Base-by-base conservation (phyloP, 1,284 basidiomycete species). In the Ustilago nuda region DNA sequence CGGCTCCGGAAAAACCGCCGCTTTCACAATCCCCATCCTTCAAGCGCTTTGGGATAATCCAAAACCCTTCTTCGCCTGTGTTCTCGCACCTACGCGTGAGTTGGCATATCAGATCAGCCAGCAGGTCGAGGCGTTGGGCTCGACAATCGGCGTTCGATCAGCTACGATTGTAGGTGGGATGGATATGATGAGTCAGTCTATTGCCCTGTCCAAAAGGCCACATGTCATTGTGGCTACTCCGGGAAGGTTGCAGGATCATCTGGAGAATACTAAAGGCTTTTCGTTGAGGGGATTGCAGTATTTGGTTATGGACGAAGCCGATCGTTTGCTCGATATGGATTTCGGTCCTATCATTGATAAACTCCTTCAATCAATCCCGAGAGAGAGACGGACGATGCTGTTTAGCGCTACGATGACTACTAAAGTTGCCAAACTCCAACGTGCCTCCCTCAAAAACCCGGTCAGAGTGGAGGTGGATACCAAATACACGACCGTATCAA, bases 401-500 rank as follows among this genome's bases (percentile, higher is more conserved):
- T 99, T 97, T 88, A 97, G 95, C 15, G 97, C 97, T 1, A 99
- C 97, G n/a, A 99, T 99, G 95, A 98, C 96, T 2, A 97, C 94
- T 27, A 99, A 98, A 87, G 95, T 99, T 11, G 95, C 94, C 30
- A 98, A 99, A 87, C 89, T 99, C 8, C 96, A 99, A 86, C 89
- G 97, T 62, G 96, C 97, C n/a, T 94, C 93, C 88, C 88, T 99
- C 82, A 91, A 91, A 60, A 97, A 97, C 85, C 97, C 97, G 8
- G 91, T 98, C n/a, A 90, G 94, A 75, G 92, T 99, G 8, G 95
- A 99, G 87, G 94, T 94, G 92, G 43, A 82, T 51, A 91, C 93
- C 81, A 98, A 98, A 93, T 98, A 99, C 87, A 94, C 95, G 80
- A 99, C 97, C 8, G 97, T 98, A 54, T 93, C 93, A 41, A 98